Percentiles rank a stretch among this genome's conserved stretches.
These are phyloP conservation scores for Sugiyamaella pinicola DNA, from an alignment of 1,139 yeast species.

Conservation along the genomic window DNA sequence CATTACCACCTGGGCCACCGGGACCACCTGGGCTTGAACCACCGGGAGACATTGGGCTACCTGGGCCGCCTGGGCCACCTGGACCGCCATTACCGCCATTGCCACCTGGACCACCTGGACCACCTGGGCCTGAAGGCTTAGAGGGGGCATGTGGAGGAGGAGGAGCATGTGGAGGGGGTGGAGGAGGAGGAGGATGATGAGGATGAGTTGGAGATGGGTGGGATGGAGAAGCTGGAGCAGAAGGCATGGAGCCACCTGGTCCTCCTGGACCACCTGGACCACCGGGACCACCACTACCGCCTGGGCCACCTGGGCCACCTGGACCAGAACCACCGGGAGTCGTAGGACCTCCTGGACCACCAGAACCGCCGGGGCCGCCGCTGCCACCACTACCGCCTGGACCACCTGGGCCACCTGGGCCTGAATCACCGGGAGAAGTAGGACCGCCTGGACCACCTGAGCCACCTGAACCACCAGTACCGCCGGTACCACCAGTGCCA, in stretches of 20 bases:
- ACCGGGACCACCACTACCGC: slow-evolving; percentile 2
- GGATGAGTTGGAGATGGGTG: slow-evolving; percentile 8
- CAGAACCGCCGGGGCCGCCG: slow-evolving; percentile 1
- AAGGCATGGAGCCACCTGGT: slow-evolving; percentile 4
- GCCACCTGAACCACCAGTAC: slow-evolving; percentile 27
- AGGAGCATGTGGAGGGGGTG: not conserved
- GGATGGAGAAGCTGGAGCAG: slow-evolving; percentile 1
- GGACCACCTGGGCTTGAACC: slow-evolving; percentile 10
- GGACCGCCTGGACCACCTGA: slow-evolving; percentile 30
- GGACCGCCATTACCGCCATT: slow-evolving; percentile 21
- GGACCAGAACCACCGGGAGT: slow-evolving; percentile 16
- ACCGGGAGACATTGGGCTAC: slow-evolving; percentile 27
- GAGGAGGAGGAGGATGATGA: no score
- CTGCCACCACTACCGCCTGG: slow-evolving; percentile 7
- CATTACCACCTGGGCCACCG: slow-evolving; percentile 19
- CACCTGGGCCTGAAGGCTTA: slow-evolving; percentile 14
- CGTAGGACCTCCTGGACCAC: slow-evolving; percentile 20
- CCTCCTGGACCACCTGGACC: slow-evolving; percentile 7
- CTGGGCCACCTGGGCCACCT: slow-evolving; percentile 25
- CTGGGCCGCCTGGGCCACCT: slow-evolving; percentile 7
- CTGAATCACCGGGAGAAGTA: slow-evolving; percentile 16
- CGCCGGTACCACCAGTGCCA: slow-evolving; percentile 26
- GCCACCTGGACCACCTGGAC: slow-evolving; percentile 11
- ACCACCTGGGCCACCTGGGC: slow-evolving; percentile 23
- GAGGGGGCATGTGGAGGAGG: no score